Conservation (phyloP, 2,329 filamentous ascomycete species). For the Ophiostoma tasmaniense region DNA sequence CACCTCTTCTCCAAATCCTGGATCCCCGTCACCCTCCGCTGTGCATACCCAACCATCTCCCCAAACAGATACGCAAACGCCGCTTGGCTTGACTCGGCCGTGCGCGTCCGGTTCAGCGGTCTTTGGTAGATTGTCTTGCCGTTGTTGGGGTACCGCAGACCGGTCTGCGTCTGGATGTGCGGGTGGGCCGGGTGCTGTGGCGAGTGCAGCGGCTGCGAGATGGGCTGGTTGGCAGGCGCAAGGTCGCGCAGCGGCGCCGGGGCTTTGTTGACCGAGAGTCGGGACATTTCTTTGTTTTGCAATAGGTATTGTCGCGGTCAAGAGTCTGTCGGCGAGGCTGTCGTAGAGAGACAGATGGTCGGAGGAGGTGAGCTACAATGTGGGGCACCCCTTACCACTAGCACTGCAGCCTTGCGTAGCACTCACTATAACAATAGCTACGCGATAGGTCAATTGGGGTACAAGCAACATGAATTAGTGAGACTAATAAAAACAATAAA, state of each 20-base stretch:
- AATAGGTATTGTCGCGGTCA: no score
- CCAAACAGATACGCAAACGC: constrained; percentile 94
- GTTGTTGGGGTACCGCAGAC: constrained; percentile 80
- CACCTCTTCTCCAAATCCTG: constrained; percentile 88
- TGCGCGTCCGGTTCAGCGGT: constrained; percentile 81
- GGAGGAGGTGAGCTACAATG: constrained; percentile 1
- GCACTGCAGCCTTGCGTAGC: not conserved
- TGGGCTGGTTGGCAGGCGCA: constrained; percentile 4
- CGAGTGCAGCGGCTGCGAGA: constrained; percentile 12
- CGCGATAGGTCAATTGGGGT: not conserved
- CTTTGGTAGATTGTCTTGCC: constrained; percentile 98
- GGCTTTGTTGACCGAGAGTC: constrained; percentile 15
- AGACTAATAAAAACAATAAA: not conserved
- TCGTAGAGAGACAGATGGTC: not conserved
- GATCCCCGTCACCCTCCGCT: constrained; percentile 81
- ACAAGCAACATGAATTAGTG: no score
- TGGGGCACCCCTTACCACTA: constrained; percentile 10
- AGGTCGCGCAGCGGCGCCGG: constrained; percentile 13
- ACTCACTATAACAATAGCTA: not conserved
- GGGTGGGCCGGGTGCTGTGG: constrained; percentile 29
- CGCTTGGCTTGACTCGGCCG: constrained; percentile 80
- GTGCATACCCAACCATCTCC: constrained; percentile 94
- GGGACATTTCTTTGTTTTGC: not conserved
- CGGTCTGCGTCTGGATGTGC: constrained; percentile 40
- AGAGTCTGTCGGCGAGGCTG: not conserved